A percentile compares a stretch with the other conserved stretches of the same genome.
Evolutionary conservation across 2,329 filamentous ascomycete species (phyloP).

Genomic region (Aspergillus sp.): DNA sequence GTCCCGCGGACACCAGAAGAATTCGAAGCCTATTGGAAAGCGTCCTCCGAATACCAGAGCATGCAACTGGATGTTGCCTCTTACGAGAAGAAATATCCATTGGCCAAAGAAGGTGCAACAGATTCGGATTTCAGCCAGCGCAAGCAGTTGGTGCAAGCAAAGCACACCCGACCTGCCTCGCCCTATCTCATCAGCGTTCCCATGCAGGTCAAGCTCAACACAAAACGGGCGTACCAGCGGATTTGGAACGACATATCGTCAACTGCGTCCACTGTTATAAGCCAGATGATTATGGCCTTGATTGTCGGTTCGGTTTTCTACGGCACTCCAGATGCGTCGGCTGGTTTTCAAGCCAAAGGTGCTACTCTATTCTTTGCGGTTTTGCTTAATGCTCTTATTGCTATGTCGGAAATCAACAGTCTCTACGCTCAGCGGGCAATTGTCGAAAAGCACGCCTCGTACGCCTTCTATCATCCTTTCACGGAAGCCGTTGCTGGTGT

Average conservation of each 20-base stretch:
- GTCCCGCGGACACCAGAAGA: slow-evolving; percentile 63
- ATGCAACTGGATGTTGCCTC: slow-evolving; percentile 29
- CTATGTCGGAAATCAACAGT: slow-evolving; percentile 38
- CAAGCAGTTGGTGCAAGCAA: slow-evolving; percentile 32
- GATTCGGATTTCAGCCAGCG: slow-evolving; percentile 27
- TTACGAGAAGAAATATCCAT: not conserved
- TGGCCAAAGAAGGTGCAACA: slow-evolving; percentile 16
- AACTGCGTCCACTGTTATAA: slow-evolving; percentile 56
- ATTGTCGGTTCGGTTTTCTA: slow-evolving; percentile 76
- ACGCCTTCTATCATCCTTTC: slow-evolving; percentile 24
- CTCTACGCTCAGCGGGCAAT: slow-evolving; percentile 18
- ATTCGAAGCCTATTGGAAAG: slow-evolving; percentile 53
- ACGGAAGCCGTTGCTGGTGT: slow-evolving; percentile 12
- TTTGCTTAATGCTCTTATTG: slow-evolving; percentile 72
- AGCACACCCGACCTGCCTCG: slow-evolving; percentile 53
- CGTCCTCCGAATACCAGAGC: slow-evolving; percentile 41
- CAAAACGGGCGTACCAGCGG: slow-evolving; percentile 71
- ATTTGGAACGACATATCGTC: slow-evolving; percentile 67
- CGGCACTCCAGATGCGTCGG: slow-evolving; percentile 57
- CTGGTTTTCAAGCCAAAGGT: slow-evolving; percentile 68
- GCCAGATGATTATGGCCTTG: slow-evolving; percentile 66
- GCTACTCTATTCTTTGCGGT: slow-evolving; percentile 79
- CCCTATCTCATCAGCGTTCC: slow-evolving; percentile 71
- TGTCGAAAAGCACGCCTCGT: slow-evolving; percentile 24
- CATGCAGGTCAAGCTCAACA: slow-evolving; percentile 67